These are phyloP conservation scores for Naegleria gruberi DNA, from an alignment of 208 protist species.

Conservation along the genomic window DNA sequence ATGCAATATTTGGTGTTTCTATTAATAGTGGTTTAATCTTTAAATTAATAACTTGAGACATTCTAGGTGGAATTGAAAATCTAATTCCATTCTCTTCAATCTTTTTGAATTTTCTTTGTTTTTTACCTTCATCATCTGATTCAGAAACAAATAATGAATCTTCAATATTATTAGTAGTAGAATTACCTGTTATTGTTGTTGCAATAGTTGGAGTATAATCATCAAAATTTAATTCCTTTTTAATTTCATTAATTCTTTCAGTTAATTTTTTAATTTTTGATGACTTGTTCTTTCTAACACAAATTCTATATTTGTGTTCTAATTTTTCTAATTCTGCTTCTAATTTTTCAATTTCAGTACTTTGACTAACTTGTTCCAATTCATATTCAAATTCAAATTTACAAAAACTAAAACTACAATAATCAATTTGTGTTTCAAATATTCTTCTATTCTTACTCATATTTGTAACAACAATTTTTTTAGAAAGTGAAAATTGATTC, in stretches of 20 bases:
- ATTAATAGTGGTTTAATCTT: not conserved
- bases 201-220: not conserved
- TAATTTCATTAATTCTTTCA: slow-evolving; percentile 3
- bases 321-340: not conserved
- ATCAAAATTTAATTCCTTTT: not conserved
- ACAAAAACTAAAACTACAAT: not conserved
- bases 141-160: not conserved
- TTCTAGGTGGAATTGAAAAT: not conserved
- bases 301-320: slow-evolving; percentile 12
- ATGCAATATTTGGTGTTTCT: not conserved
- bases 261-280: not conserved
- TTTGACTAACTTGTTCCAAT: not conserved
- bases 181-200: too few species aligned
- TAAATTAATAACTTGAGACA: not conserved
- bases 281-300: not conserved
- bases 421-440: not conserved
- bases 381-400: slow-evolving; percentile 4
- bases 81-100: slow-evolving; percentile 6
- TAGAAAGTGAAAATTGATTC: not conserved
- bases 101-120: not conserved
- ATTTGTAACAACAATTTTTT: not conserved
- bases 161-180: not conserved
- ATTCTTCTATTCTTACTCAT: not conserved
- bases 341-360: slow-evolving; percentile 5
- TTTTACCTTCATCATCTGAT: not conserved